Conservation (phyloP, 2,329 filamentous ascomycete species). For the Diplodia scrobiculata region DNA sequence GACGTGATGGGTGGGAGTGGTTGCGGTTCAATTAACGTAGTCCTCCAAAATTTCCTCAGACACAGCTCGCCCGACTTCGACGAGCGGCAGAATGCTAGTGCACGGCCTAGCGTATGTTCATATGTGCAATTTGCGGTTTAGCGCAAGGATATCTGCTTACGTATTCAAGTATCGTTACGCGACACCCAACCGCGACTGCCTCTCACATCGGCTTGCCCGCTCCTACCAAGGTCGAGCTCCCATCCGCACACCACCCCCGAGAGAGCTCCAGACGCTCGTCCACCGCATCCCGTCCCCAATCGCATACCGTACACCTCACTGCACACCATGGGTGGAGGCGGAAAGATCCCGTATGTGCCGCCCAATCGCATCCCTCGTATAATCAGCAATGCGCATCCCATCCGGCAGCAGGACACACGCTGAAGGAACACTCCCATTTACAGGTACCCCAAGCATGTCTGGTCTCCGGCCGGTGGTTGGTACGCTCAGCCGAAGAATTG, state of each 20-base stretch:
- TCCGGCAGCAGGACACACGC: slow-evolving; percentile 5
- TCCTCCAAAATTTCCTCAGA: slow-evolving; percentile 29
- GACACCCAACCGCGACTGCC: slow-evolving; percentile 22
- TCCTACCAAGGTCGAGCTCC: slow-evolving; percentile 1
- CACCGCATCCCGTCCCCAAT: slow-evolving; percentile 36
- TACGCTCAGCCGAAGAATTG: slow-evolving; percentile 94
- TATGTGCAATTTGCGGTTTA: background rate
- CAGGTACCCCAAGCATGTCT: slow-evolving; percentile 98
- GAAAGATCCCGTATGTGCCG: slow-evolving; percentile 65
- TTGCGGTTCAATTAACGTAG: slow-evolving; percentile 27
- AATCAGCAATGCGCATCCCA: slow-evolving; percentile 27
- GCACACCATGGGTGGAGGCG: slow-evolving; percentile 55
- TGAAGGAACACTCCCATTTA: slow-evolving; percentile 1
- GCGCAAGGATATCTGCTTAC: background rate
- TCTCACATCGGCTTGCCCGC: slow-evolving; percentile 11
- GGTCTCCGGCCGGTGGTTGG: slow-evolving; percentile 98
- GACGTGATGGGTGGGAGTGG: slow-evolving; percentile 25
- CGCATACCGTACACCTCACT: slow-evolving; percentile 30
- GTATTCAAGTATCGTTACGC: slow-evolving; percentile 31
- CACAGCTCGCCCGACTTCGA: slow-evolving; percentile 24
- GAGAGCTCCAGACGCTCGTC: slow-evolving; percentile 28
- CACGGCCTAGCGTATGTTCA: background rate
- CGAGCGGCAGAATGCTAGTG: slow-evolving; percentile 21
- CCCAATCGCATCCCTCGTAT: slow-evolving; percentile 32
- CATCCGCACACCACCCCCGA: slow-evolving; percentile 23